Percentiles rank a stretch among this genome's conserved stretches.
Evolutionary conservation across 2,329 filamentous ascomycete genomes (phyloP).

Genomic region (Xenosphaeropsis pyriputrescens): DNA sequence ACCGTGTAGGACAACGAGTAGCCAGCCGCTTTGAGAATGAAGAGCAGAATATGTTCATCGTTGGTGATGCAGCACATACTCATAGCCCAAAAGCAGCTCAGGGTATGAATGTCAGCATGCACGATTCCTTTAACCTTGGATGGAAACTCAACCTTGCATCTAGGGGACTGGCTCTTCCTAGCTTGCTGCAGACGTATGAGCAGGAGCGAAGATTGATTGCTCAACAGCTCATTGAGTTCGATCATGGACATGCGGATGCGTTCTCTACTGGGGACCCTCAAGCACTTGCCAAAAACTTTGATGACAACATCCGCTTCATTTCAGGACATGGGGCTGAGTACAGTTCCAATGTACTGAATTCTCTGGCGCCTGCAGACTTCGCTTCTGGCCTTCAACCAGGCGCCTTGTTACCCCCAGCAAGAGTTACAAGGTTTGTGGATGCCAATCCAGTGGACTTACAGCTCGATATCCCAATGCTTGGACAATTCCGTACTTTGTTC

Average conservation of each 20-base stretch:
- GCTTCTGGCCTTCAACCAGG: conserved; percentile 25
- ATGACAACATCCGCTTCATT: conserved; percentile 58
- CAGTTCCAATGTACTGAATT: conserved; percentile 44
- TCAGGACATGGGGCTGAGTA: conserved; percentile 60
- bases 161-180: conserved; percentile 36
- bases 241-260: conserved; percentile 40
- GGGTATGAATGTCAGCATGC: conserved; percentile 40
- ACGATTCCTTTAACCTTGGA: conserved; percentile 46
- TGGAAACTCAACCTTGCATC: conserved; percentile 38
- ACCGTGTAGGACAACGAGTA: conserved; percentile 42
- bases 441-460: conserved; percentile 67
- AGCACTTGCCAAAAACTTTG: conserved; percentile 53
- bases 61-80: conserved; percentile 38
- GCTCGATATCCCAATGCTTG: conserved; percentile 62
- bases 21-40: conserved; percentile 36
- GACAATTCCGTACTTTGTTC: conserved; percentile 65
- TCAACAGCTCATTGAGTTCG: conserved; percentile 49
- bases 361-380: conserved; percentile 33
- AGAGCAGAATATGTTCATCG: conserved; percentile 33
- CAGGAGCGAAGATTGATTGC: conserved; percentile 47
- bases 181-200: conserved; percentile 45
- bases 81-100: conserved; percentile 51
- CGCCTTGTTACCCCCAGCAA: conserved; percentile 40
- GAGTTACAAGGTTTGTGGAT: conserved; percentile 61
- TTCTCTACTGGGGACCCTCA: conserved; percentile 46